phyloP scores from a whole-genome alignment of 78 protist genomes.

The Dictyostelium citrinum region DNA sequence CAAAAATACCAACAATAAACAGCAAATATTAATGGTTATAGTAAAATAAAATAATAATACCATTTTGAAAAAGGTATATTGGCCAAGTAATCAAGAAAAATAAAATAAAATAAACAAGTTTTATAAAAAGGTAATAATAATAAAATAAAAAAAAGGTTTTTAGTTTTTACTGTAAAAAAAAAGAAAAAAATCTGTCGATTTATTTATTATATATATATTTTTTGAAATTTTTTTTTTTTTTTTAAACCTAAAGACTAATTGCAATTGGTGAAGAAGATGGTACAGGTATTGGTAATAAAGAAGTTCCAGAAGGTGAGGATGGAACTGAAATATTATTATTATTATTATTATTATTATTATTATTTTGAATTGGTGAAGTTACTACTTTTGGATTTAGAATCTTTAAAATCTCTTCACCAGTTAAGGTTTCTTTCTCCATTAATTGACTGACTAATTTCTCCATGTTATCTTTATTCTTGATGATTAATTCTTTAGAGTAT shows the following conservation, averaged over 20 bases:
- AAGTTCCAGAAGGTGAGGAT: neutral
- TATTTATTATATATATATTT: neutral
- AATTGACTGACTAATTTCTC: conserved; percentile 78
- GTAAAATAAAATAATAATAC: too few relatives aligned
- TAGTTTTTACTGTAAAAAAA: too few relatives aligned
- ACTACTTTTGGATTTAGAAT: conserved; percentile 22
- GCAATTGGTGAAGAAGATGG: neutral
- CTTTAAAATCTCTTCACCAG: conserved; percentile 76
- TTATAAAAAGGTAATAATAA: too few relatives aligned
- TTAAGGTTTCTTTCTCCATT: conserved; percentile 88
- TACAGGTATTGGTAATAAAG: conserved; percentile 4
- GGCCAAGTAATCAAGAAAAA: too few relatives aligned
- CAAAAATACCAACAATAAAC: too few relatives aligned
- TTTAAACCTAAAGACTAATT: neutral
- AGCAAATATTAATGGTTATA: too few relatives aligned
- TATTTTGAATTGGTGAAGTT: neutral
- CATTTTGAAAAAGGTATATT: too few relatives aligned
- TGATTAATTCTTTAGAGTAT: conserved; percentile 67
- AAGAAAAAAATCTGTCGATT: neutral
- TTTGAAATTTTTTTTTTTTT: neutral
- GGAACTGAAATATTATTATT: neutral
- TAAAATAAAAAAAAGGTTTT: too few relatives aligned
- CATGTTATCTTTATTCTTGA: conserved; percentile 57
- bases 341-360: neutral
- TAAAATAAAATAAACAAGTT: neutral